Base-by-base conservation (phyloP, 305 asterid species). In the Rubia occidens region DNA sequence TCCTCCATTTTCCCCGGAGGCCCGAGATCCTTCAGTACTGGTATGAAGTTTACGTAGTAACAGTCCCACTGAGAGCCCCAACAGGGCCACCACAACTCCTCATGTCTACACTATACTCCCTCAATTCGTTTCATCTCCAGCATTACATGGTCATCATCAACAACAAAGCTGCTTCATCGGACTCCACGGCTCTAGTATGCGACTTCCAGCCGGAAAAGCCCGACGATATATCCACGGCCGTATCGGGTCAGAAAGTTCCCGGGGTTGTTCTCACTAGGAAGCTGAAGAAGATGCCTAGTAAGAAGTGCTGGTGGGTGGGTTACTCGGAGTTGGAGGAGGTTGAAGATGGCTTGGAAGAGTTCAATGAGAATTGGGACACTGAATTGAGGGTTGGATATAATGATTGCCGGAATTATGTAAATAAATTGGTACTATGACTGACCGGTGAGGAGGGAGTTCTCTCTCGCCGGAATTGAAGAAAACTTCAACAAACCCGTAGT, bases 141-240 rank as follows among this genome's bases (percentile, higher is more conserved):
- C 96, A 90, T 81, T 90, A 82, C 84, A 80, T 90, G 85, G 93
- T 90, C 85, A 81, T 90, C 66, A 74, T 85, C 80, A 87, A 80
- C 9, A 51, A 17, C 0, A 51, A 51, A 5, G 56, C 56, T 24
- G 78, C 86, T 64, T 44, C 80, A 11, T 68, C 75, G 53, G 68
- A 54, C 1, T 21, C 74, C 61, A 74, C 77, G 80, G 89, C 69
- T 21, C 15, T 82, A 63, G 97, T 83, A 35, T 88, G 77, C 72
- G 96, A 90, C 77, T 90, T 90, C 66, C 97, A 88, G 77, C 97
- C 97, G 13, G 37, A 72, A 72, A 89, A 90, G 75, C 96, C 97
- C 5, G 93, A 90, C 75, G 85, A 75, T 63, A 37, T 88, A 47
- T 74, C 59, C 72, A 85, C 86, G 15, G 96, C 96, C 8, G 76